Evolutionary conservation across 2,329 filamentous ascomycete genomes (phyloP).

Genomic region (Diaporthe citriasiana): DNA sequence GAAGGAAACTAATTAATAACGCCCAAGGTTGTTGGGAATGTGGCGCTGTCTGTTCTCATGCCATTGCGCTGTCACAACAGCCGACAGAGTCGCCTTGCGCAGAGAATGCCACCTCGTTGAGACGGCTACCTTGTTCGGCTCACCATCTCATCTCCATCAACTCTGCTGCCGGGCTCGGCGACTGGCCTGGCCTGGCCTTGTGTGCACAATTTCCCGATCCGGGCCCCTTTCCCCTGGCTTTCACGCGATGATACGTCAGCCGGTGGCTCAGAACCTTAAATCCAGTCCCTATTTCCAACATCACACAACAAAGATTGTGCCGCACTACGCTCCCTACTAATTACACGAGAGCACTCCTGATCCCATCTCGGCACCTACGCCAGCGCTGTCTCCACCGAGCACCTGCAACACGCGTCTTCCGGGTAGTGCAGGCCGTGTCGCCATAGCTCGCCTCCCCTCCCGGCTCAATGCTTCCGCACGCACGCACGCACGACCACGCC

Average conservation of each 20-base stretch:
- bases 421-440: not conserved
- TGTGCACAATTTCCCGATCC: slow-evolving; percentile 18
- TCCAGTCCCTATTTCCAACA: not conserved
- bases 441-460: not conserved
- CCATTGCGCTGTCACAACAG: not conserved
- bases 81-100: not conserved
- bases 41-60: not conserved
- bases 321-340: not conserved
- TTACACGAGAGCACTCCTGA: not conserved
- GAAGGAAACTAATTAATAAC: too few species aligned
- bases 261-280: slow-evolving; percentile 30
- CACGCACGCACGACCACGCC: slow-evolving; percentile 13
- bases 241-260: slow-evolving; percentile 25
- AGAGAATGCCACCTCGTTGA: not conserved
- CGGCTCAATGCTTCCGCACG: slow-evolving; percentile 24
- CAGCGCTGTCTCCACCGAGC: slow-evolving; percentile 7
- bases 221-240: slow-evolving; percentile 31
- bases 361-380: not conserved
- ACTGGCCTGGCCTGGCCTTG: not conserved
- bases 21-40: not conserved
- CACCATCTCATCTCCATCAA: not conserved
- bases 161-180: slow-evolving; percentile 4
- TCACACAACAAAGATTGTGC: not conserved
- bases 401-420: slow-evolving; percentile 18
- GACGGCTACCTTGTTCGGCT: slow-evolving; percentile 2